Conservation (phyloP, 192 early-diverging fungal species). For the Cladochytrium replicatum region DNA sequence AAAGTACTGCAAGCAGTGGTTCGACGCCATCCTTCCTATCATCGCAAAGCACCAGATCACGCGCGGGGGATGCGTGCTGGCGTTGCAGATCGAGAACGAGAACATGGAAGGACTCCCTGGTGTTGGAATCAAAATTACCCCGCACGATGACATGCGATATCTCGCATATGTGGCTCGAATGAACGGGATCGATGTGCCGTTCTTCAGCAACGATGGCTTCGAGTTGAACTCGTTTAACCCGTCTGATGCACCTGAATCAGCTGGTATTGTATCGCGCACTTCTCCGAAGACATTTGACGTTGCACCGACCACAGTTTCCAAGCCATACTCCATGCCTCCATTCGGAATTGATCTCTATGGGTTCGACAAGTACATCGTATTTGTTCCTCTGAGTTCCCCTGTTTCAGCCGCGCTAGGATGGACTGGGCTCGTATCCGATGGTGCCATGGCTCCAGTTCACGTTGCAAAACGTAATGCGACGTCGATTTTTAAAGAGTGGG, state of each 20-base stretch:
- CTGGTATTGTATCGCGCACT: no score
- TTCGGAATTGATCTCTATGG: constrained; percentile 75
- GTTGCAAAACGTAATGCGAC: constrained; percentile 8
- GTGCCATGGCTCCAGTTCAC: no score
- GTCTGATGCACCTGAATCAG: no score
- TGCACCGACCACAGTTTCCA: constrained; percentile 8
- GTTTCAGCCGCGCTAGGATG: not conserved
- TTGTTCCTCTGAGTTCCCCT: constrained; percentile 18
- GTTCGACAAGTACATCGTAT: constrained; percentile 65
- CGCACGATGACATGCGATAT: constrained; percentile 72
- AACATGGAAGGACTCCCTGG: constrained; percentile 46
- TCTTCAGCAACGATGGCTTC: constrained; percentile 79
- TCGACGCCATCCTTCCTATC: constrained; percentile 62
- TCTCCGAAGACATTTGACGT: no score
- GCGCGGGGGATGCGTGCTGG: constrained; percentile 59
- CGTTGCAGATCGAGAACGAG: constrained; percentile 78
- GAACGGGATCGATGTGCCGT: constrained; percentile 62
- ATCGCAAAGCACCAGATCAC: constrained; percentile 71
- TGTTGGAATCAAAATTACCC: no score
- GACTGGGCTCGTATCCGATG: no score
- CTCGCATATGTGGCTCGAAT: constrained; percentile 67
- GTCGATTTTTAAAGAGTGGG: constrained; percentile 47
- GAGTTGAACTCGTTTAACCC: no score
- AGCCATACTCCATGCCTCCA: constrained; percentile 21
- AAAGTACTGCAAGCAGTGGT: constrained; percentile 64